Conservation (phyloP, 805 yeast species). For the Wickerhamiella kazuoi region DNA sequence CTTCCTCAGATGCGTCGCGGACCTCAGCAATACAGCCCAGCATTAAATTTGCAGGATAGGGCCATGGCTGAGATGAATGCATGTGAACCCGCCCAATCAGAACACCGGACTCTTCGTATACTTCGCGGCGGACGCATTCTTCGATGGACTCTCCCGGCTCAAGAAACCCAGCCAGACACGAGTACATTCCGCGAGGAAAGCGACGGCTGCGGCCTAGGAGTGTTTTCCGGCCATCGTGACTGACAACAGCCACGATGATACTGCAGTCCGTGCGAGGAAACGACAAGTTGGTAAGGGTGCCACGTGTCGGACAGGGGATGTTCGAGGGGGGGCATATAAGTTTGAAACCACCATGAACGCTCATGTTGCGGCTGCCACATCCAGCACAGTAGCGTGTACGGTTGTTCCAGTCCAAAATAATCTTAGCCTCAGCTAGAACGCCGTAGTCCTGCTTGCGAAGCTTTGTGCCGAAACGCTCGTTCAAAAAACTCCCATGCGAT, state of each 20-base stretch:
- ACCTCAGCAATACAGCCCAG: constrained; percentile 84
- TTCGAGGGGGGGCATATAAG: constrained; percentile 21
- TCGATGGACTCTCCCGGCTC: constrained; percentile 91
- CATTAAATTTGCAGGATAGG: constrained; percentile 87
- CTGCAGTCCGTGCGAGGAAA: constrained; percentile 91
- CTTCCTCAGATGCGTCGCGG: constrained; percentile 28
- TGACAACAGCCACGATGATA: constrained; percentile 62
- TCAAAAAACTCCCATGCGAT: background rate
- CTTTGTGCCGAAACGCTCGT: constrained; percentile 1
- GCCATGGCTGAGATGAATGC: constrained; percentile 87
- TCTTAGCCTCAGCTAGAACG: constrained; percentile 61
- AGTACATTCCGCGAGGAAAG: constrained; percentile 44
- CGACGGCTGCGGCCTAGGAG: constrained; percentile 57
- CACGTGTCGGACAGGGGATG: constrained; percentile 22
- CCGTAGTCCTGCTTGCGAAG: constrained; percentile 27
- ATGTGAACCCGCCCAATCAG: constrained; percentile 39
- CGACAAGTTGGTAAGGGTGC: constrained; percentile 50
- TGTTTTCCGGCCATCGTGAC: constrained; percentile 39
- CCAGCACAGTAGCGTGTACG: constrained; percentile 70
- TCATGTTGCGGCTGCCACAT: constrained; percentile 41
- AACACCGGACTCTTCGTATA: constrained; percentile 93
- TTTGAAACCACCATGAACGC: constrained; percentile 27
- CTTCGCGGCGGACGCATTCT: constrained; percentile 70
- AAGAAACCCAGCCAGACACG: constrained; percentile 88
- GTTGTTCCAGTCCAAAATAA: constrained; percentile 69